Evolutionary conservation across 2,329 filamentous ascomycete genomes (phyloP).

Genomic region (Paraphaeosphaeria minitans): DNA sequence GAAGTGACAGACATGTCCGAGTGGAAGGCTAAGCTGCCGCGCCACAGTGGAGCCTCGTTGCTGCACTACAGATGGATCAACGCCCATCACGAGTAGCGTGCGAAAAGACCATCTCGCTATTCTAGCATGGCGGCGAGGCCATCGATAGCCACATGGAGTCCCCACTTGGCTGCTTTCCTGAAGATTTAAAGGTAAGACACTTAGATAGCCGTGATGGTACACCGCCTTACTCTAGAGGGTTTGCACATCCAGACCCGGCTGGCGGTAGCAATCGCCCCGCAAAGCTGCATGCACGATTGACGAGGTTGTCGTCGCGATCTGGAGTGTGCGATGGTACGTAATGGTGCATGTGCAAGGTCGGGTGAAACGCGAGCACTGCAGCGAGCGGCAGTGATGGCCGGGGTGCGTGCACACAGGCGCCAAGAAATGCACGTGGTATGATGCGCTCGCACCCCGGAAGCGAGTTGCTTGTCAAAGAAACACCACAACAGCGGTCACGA

Average conservation of each 20-base stretch:
- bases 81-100: slow-evolving; percentile 1
- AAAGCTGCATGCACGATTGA: slow-evolving; percentile 7
- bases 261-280: not conserved
- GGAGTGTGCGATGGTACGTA: not conserved
- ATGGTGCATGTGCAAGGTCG: not conserved
- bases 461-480: slow-evolving; percentile 11
- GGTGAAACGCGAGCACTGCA: not conserved
- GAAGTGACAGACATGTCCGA: not conserved
- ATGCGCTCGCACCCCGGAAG: slow-evolving; percentile 8
- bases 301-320: not conserved
- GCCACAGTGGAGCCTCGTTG: slow-evolving; percentile 4
- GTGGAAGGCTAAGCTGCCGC: not conserved
- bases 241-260: not conserved
- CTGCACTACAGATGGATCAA: not conserved
- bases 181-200: slow-evolving; percentile 3
- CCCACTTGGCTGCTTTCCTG: not conserved
- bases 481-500: slow-evolving; percentile 1
- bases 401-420: not conserved
- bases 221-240: not conserved
- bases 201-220: not conserved
- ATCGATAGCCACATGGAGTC: not conserved
- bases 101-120: not conserved
- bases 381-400: not conserved
- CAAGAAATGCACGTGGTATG: slow-evolving; percentile 1
- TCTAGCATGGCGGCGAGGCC: not conserved